Evolutionary conservation across 1,284 basidiomycete species (phyloP), one percentile per base, ranked within the genome.

Genomic region (Spongispora temasekensis): DNA sequence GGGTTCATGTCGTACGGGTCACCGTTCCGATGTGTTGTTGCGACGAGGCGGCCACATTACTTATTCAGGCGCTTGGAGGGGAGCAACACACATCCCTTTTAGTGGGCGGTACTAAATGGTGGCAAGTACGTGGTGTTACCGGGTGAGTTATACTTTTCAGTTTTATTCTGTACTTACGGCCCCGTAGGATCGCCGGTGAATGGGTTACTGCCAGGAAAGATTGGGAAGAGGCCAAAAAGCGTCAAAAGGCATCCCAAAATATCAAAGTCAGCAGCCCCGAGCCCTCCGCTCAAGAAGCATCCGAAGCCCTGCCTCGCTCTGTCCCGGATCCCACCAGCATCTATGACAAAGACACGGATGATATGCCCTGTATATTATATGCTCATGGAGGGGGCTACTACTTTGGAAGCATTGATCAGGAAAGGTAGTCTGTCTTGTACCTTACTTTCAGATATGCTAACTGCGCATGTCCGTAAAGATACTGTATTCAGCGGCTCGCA

Each of bases 81-180:
- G 86, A 91, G 64, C 89, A 90, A 32, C 79, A 82, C 56, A 86
- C 92, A 10, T 85, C 86, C 65, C 84, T 83, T 57, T 73, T 95
- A 28, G 88, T 95, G 2, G 96, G 96, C 19, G 97, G 96, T 2
- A 87, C 88, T 8, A 95, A 95, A 70, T 98, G 97, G 95, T 98
- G 96, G 97, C 95, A 96, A 74, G 91, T 95, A 21, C 87, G 94
- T 35, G 88, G 90, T n/a, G 74, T 86, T 61, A 78, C 79, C 71
- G 94, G 83, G 91, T 94, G 67, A 58, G 68, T 56, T 28, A 34
- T 4, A 15, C 15, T 27, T 35, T 9, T 25, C 1, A 42, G 61
- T 25, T 57, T 28, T 51, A 31, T 35, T 15, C 58, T 37, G 17
- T 55, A 55, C 15, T 64, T 8, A 63, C 53, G 34, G 50, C 55